Conservation (phyloP, 2,329 filamentous ascomycete species). For the Botrytis aclada region DNA sequence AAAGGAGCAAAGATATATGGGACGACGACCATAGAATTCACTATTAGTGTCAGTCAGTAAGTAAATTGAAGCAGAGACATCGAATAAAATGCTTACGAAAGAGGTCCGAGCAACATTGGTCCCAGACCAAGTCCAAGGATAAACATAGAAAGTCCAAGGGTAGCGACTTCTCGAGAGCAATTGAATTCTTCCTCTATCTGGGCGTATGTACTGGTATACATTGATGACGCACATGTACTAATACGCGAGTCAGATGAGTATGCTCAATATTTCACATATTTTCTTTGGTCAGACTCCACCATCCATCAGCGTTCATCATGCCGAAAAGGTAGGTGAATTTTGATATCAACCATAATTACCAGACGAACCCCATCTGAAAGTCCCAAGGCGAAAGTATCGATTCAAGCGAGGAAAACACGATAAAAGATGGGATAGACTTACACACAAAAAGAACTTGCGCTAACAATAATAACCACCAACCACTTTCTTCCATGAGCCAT, state of each 20-base stretch:
- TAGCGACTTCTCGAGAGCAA: conserved; percentile 68
- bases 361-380: neutral
- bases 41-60: conserved; percentile 24
- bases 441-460: conserved; percentile 75
- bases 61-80: neutral
- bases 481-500: conserved; percentile 68
- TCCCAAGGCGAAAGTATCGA: neutral
- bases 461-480: conserved; percentile 73
- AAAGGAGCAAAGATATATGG: conserved; percentile 76
- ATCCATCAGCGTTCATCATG: neutral
- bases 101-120: conserved; percentile 54
- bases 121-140: conserved; percentile 68
- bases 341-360: neutral
- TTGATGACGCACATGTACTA: conserved; percentile 80
- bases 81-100: conserved; percentile 44
- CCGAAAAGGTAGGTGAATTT: neutral
- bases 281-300: neutral
- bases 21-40: conserved; percentile 76
- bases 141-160: conserved; percentile 77
- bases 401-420: neutral
- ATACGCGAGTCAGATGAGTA: neutral
- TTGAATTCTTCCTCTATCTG: conserved; percentile 75
- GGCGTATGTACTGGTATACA: conserved; percentile 79
- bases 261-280: neutral
- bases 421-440: conserved; percentile 48